Base-by-base conservation (phyloP, 2,329 filamentous ascomycete genomes). In the Venturia oleaginea region DNA sequence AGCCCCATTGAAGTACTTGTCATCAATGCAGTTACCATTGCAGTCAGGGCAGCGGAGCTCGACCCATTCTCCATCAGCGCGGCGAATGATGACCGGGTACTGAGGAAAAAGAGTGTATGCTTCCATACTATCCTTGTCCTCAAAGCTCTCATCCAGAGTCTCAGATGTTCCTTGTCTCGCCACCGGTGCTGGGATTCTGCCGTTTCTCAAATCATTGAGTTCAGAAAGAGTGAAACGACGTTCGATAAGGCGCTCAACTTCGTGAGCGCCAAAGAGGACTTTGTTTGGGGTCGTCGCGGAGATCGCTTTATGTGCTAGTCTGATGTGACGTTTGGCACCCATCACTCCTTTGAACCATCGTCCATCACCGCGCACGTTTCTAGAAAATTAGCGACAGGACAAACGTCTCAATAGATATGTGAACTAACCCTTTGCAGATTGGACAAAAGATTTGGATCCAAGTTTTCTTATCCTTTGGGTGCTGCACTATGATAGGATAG, bases 21-120 rank as follows among this genome's bases (percentile, higher is more conserved):
- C 51, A n/a, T 57, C 34, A 15, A 34, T 17, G 34, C 34, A 61
- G n/a, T 61, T 61, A 4, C 59, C 59, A 42, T 42, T 17, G 34
- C 59, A 61, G 24, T 27, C 37, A 61, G 59, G 59, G n/a, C 59
- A 61, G 34, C 59, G 59, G 34, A 61, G 59, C 34, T 61, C 59
- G 2, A 61, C 59, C 59, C 59, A 61, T n/a, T 38, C 27, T 37
- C 59, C 59, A 42, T 42, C 42, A 24, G 34, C 38, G 34, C 42
- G 37, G n/a, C 59, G 59, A 27, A 42, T 34, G 19, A 61, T 61
- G 37, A 30, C 34, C 3, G 59, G 59, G 24, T 46, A 61, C 37
- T 42, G 22, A 4, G 38, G 27, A 27, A 61, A 46, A 11, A 8
- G 15, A 13, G 24, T 34, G 30, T 57, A 57, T 19, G 51, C 51